Base-by-base conservation (phyloP, 495 filamentous ascomycete species). In the Neurospora sp. region DNA sequence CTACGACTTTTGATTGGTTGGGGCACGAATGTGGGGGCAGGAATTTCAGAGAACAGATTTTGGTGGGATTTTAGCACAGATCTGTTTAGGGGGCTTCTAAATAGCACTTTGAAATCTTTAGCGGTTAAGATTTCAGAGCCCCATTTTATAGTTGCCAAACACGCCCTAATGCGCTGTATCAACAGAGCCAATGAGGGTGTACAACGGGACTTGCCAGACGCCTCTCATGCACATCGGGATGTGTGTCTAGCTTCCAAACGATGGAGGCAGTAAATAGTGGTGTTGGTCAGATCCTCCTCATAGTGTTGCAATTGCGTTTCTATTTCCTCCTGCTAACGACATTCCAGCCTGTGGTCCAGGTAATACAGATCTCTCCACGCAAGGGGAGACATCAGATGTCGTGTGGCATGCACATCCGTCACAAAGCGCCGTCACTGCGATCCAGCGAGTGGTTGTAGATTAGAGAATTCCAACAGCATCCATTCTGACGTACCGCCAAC, bases 181-280 rank as follows among this genome's bases (percentile, higher is more conserved):
- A 66, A 35, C 27, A 62, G 46, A 23, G 54, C 35, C 12, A 66
- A 66, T 18, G 27, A 35, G 54, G 54, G 54, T 4, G 54, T 66
- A 66, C 54, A 66, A 66, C 54, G 27, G 54, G 54, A 66, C 54
- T 62, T 31, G 54, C 27, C 54, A 31, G 54, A 62, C 54, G 54
- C 27, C 54, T 62, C 54, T 62, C 27, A 66, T 66, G 54, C 54
- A 66, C 54, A 35, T 66, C 54, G 54, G 54, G 60, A 75, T 71
- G 74, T 69, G 46, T 72, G 74, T 75, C 74, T 75, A 37, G 41
- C n/a, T 66, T 44, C 71, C 39, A 73, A 70, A 35, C 54, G 54
- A 62, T 31, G 27, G 20, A 6, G 20, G 20, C 5, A 54, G 46
- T 23, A 23, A 23, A 54, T 44, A 49, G 44, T 7, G 23, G 23